Percentiles rank a stretch among this genome's conserved stretches.
phyloP scores from a whole-genome alignment of 1,284 basidiomycete genomes.

The Pseudozyma sp. region DNA sequence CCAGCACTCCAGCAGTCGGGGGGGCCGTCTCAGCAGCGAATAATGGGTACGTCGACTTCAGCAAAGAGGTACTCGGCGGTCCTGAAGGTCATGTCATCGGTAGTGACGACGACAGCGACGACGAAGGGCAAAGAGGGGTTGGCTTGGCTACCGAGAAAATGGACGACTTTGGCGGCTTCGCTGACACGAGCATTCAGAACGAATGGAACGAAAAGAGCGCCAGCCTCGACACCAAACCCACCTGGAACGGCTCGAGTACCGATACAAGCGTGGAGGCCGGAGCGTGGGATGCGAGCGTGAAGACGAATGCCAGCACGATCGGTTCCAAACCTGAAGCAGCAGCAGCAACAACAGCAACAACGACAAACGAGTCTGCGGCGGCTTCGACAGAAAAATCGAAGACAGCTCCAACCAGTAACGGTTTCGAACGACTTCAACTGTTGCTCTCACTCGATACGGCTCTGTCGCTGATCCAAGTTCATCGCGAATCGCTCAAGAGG shows the following conservation, averaged over 20 bases:
- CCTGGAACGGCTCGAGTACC: slow-evolving; percentile 7
- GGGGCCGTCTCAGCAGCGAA: slow-evolving; percentile 13
- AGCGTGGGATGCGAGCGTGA: slow-evolving; percentile 1
- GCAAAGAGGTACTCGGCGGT: slow-evolving; percentile 42
- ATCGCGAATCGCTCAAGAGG: slow-evolving; percentile 89
- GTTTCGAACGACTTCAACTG: slow-evolving; percentile 69
- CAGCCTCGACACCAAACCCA: slow-evolving; percentile 8
- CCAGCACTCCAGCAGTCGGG: slow-evolving; percentile 8
- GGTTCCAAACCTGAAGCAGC: not conserved
- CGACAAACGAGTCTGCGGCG: not conserved
- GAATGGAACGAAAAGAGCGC: slow-evolving; percentile 43
- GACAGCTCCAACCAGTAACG: slow-evolving; percentile 1
- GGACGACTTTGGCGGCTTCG: slow-evolving; percentile 7
- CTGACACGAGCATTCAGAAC: slow-evolving; percentile 6
- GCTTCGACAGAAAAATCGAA: not conserved
- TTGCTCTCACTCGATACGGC: slow-evolving; percentile 91
- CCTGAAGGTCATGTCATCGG: slow-evolving; percentile 36
- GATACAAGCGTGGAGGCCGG: slow-evolving; percentile 10
- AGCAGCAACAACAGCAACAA: not conserved
- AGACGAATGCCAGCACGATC: not conserved
- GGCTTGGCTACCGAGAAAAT: slow-evolving; percentile 8
- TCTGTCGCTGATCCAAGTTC: slow-evolving; percentile 89
- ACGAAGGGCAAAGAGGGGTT: slow-evolving; percentile 8
- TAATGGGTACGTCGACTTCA: slow-evolving; percentile 58
- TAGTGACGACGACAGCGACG: slow-evolving; percentile 43